Base-by-base conservation (phyloP, 495 filamentous ascomycete genomes). In the Aspergillus biplanus region DNA sequence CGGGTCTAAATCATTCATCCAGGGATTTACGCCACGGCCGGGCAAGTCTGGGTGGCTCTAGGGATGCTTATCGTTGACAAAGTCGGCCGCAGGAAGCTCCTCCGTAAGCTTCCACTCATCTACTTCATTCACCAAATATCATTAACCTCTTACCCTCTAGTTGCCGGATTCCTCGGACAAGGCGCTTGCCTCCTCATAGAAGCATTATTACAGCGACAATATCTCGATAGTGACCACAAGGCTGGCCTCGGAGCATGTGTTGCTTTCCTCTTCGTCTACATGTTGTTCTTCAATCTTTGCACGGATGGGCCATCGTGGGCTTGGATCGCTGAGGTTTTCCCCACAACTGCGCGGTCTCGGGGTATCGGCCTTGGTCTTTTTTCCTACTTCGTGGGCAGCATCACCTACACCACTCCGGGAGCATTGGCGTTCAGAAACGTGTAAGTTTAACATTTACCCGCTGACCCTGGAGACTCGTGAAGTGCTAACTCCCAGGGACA, bases 261-360 rank as follows among this genome's bases (percentile, higher is more conserved):
- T 32, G 49, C 49, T 6, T 52, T 52, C 18, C 21, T 52, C n/a
- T 52, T 52, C 21, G 18, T 52, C 1, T 52, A 52, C 12, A 52
- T 52, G 49, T 11, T 52, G 0, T 52, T 52, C 31, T 52, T 52
- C 49, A 52, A 52, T 21, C 12, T 52, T 15, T 52, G 49, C 12
- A 52, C 49, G 0, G 49, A 52, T 31, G 49, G 49, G 0, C 49
- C 49, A 52, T 52, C 49, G 18, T 52, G 49, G 49, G 5, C 49
- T 6, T 52, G 49, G 49, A 52, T 31, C 5, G 49, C 49, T 6
- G 49, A 52, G 49, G 49, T 52, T 18, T 52, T 52, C 49, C 49
- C 49, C 18, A 52, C 49, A 6, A 52, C 49, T 8, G 49, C 49
- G 0, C 15, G 49, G 8, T 52, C 49, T 3, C 49, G 49, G 11